Conservation (phyloP, 2,329 filamentous ascomycete genomes). For the Plenodomus biglobosus region DNA sequence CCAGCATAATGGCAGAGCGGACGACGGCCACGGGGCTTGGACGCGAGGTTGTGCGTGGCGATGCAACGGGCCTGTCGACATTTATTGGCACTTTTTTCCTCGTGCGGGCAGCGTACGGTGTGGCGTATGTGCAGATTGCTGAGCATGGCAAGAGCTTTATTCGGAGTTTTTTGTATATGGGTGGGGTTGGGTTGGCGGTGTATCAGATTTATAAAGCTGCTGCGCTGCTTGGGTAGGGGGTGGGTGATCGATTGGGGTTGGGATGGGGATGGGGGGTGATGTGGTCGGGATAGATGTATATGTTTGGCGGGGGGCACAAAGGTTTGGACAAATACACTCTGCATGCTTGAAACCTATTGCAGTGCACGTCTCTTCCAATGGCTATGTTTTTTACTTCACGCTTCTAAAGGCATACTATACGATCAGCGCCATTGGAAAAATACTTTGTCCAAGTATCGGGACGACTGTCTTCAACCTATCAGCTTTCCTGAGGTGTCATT, state of each 20-base stretch:
- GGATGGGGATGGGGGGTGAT: too few species aligned
- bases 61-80: slow-evolving; percentile 24
- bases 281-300: neutral
- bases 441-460: too few species aligned
- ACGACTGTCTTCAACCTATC: too few species aligned
- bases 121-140: slow-evolving; percentile 23
- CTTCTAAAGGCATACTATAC: too few species aligned
- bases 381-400: too few species aligned
- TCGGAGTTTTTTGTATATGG: slow-evolving; percentile 19
- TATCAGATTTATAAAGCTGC: slow-evolving; percentile 32
- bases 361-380: too few species aligned
- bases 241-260: neutral
- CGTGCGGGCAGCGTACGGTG: slow-evolving; percentile 20
- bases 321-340: too few species aligned
- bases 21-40: slow-evolving; percentile 17
- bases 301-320: too few species aligned
- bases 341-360: too few species aligned
- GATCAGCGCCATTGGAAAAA: too few species aligned
- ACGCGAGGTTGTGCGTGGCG: slow-evolving; percentile 8
- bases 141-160: slow-evolving; percentile 23
- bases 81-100: slow-evolving; percentile 23
- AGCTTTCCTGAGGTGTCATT: neutral
- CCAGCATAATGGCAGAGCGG: slow-evolving; percentile 28
- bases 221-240: slow-evolving; percentile 15
- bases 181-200: slow-evolving; percentile 13